A percentile compares a stretch with the other conserved stretches of the same genome.
phyloP scores from a whole-genome alignment of 495 filamentous ascomycete genomes.

The Aspergillus indologenus region DNA sequence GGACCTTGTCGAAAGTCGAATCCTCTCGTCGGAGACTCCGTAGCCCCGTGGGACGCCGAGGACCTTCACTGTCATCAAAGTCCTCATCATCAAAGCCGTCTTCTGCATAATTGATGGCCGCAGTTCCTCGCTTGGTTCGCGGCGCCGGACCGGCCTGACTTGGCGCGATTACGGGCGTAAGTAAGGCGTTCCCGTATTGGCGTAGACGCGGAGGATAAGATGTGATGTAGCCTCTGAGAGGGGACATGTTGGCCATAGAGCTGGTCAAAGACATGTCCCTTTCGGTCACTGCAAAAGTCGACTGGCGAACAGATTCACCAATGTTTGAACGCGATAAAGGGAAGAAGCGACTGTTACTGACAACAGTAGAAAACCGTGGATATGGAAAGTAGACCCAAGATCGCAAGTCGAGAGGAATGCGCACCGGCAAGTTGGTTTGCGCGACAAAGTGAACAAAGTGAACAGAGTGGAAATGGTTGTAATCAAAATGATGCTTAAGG shows the following conservation, averaged over 20 bases:
- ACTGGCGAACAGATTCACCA: constrained; percentile 8
- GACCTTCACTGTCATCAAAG: constrained; percentile 81
- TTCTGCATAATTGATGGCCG: constrained; percentile 95
- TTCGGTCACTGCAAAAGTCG: constrained; percentile 20
- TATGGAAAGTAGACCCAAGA: neutral
- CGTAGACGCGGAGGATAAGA: constrained; percentile 90
- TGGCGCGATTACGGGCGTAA: constrained; percentile 79
- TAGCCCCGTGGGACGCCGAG: constrained; percentile 77
- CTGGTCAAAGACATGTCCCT: constrained; percentile 43
- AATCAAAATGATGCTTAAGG: constrained; percentile 15
- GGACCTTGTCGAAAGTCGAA: constrained; percentile 55
- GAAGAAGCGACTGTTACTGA: neutral
- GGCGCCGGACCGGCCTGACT: constrained; percentile 62
- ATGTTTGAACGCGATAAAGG: neutral
- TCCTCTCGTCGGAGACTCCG: constrained; percentile 81
- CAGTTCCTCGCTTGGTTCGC: constrained; percentile 92
- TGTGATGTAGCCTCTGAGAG: constrained; percentile 83
- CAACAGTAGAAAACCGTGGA: neutral
- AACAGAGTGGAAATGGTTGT: too few relatives aligned
- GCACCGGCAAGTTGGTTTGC: neutral
- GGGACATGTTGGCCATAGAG: constrained; percentile 50
- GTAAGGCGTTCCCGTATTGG: constrained; percentile 86
- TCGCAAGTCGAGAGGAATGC: neutral
- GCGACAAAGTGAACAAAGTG: neutral
- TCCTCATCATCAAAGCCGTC: constrained; percentile 93